Evolutionary conservation across 768 basidiomycete species (phyloP).

Genomic region (Podaxis mareebaensis): DNA sequence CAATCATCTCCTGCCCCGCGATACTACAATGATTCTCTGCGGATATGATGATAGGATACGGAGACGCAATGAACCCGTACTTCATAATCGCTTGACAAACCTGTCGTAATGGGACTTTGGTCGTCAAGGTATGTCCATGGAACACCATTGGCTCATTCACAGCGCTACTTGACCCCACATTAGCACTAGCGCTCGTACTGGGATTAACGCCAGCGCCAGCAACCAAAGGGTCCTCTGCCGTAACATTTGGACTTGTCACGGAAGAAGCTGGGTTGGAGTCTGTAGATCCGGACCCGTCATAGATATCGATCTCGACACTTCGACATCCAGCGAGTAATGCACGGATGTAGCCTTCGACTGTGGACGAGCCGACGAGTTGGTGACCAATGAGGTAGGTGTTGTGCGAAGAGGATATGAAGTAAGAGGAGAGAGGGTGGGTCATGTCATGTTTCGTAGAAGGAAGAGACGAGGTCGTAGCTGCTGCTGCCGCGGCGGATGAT

Average conservation of each 20-base stretch:
- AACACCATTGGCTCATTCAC: slow-evolving; percentile 82
- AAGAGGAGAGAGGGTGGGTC: slow-evolving; percentile 86
- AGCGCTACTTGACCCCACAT: slow-evolving; percentile 54
- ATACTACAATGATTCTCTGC: slow-evolving; percentile 91
- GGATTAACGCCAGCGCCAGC: too few relatives aligned
- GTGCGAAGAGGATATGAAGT: slow-evolving; percentile 90
- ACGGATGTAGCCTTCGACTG: slow-evolving; percentile 88
- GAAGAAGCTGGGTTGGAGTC: not conserved
- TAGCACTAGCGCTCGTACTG: not conserved
- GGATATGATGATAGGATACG: slow-evolving; percentile 95
- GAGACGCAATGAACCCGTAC: slow-evolving; percentile 92
- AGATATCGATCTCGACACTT: slow-evolving; percentile 66
- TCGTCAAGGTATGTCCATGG: slow-evolving; percentile 91
- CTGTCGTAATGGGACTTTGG: slow-evolving; percentile 80
- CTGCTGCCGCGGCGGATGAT: not conserved
- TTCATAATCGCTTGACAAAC: slow-evolving; percentile 85
- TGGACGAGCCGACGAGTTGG: slow-evolving; percentile 83
- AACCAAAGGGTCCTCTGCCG: not conserved
- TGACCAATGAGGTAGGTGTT: slow-evolving; percentile 91
- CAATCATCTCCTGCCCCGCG: slow-evolving; percentile 54
- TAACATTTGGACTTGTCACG: too few relatives aligned
- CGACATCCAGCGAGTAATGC: slow-evolving; percentile 87
- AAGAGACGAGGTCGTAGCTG: slow-evolving; percentile 21
- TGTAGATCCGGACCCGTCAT: slow-evolving; percentile 48
- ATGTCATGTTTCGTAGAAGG: slow-evolving; percentile 65